Percentiles rank a stretch among this genome's conserved stretches.
Evolutionary conservation across 192 early-diverging fungal species (phyloP).

Genomic region (Endogone sp.): DNA sequence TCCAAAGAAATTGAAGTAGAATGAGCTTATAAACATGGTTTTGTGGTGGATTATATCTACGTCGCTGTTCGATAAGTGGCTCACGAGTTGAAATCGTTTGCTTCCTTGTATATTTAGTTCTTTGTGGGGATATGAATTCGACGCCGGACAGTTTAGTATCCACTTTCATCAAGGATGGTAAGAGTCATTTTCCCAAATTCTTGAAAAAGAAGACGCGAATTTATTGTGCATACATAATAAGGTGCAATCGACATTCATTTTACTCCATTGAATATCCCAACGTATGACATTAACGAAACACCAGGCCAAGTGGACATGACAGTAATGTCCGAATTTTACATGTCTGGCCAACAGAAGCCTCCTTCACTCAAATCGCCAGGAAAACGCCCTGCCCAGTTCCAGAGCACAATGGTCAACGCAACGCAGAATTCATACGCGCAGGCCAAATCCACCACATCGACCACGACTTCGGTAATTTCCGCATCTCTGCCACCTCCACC

Average conservation of each 20-base stretch:
- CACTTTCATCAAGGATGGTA: neutral
- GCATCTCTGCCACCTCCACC: neutral
- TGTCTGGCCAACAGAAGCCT: neutral
- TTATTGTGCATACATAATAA: too few species aligned
- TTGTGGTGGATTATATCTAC: too few species aligned
- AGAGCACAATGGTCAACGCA: neutral
- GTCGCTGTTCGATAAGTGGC: too few species aligned
- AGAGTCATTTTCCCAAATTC: too few species aligned
- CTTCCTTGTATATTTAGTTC: neutral
- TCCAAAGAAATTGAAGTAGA: neutral
- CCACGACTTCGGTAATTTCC: neutral
- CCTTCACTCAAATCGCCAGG: too few species aligned
- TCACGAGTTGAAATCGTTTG: too few species aligned
- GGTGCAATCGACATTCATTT: too few species aligned
- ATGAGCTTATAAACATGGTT: too few species aligned
- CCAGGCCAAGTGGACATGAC: neutral
- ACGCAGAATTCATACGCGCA: neutral
- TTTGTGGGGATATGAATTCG: slow-evolving; percentile 6
- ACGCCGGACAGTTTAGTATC: neutral
- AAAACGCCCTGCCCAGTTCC: neutral
- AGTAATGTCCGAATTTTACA: neutral
- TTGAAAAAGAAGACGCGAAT: too few species aligned
- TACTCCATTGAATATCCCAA: too few species aligned
- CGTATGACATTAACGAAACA: neutral
- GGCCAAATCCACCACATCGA: neutral